These are phyloP conservation scores for Penicillium psychrofluorescens DNA, from an alignment of 495 filamentous ascomycete species.

Conservation along the genomic window DNA sequence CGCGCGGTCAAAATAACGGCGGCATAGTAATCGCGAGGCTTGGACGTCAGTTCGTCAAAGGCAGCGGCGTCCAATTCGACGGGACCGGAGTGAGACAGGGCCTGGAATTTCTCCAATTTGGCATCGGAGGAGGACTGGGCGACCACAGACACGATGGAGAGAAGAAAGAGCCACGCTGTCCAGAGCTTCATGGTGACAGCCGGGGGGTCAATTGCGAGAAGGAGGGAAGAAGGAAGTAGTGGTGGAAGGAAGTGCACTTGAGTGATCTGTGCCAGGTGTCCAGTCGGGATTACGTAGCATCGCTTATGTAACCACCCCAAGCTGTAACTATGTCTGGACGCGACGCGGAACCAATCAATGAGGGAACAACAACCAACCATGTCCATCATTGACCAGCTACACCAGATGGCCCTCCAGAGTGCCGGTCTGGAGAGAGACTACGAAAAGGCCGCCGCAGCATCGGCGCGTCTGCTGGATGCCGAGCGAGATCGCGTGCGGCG, in stretches of 20 bases:
- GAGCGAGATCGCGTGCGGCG: constrained; percentile 60
- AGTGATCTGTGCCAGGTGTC: no score
- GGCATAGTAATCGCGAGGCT: constrained; percentile 76
- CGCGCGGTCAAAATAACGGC: constrained; percentile 82
- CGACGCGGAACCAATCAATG: no score
- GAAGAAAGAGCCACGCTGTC: constrained; percentile 43
- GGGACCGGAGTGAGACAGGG: constrained; percentile 57
- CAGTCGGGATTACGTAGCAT: constrained; percentile 10
- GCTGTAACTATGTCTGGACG: no score
- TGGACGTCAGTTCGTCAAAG: constrained; percentile 66
- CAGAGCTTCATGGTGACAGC: constrained; percentile 48
- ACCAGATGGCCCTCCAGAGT: constrained; percentile 35
- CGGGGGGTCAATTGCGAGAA: background rate
- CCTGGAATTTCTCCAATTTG: constrained; percentile 61
- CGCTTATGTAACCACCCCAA: no score
- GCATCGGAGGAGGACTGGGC: constrained; percentile 15
- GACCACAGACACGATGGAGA: constrained; percentile 39
- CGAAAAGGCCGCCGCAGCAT: constrained; percentile 47
- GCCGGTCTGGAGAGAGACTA: constrained; percentile 58
- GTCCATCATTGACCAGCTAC: no score
- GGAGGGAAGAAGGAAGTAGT: constrained; percentile 4
- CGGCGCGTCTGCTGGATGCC: constrained; percentile 54
- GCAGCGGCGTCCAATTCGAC: constrained; percentile 67
- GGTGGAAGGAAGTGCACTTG: background rate
- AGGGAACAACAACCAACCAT: no score